Percentiles rank a stretch among this genome's conserved stretches.
phyloP scores from a whole-genome alignment of 768 basidiomycete genomes.

The Serendipita vermifera region DNA sequence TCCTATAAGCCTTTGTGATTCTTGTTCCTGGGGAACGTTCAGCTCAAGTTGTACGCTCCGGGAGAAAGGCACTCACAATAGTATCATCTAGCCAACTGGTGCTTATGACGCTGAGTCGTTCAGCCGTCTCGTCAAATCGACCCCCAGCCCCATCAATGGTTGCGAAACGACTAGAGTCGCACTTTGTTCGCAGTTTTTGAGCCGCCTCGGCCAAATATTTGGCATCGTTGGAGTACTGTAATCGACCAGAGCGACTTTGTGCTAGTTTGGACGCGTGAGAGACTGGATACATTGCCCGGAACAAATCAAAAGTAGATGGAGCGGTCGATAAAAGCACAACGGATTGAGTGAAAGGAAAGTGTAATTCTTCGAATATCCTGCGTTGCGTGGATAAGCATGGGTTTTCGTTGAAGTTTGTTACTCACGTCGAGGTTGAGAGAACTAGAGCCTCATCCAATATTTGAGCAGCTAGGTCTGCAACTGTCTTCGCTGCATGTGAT shows the following conservation, averaged over 20 bases:
- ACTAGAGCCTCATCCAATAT: conserved; percentile 55
- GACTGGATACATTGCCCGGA: conserved; percentile 65
- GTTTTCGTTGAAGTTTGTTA: conserved; percentile 1
- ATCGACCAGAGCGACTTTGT: conserved; percentile 38
- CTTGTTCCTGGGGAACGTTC: conserved; percentile 12
- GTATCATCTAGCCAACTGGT: conserved; percentile 60
- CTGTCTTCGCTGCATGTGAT: conserved; percentile 40
- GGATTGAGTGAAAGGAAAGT: conserved; percentile 21
- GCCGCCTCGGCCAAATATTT: conserved; percentile 35
- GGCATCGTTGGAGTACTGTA: conserved; percentile 78
- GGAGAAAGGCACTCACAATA: conserved; percentile 39
- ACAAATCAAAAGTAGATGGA: conserved; percentile 59
- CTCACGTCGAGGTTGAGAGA: conserved; percentile 39
- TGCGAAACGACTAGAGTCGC: no score
- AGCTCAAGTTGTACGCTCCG: not conserved
- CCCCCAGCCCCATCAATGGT: no score
- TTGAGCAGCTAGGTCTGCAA: conserved; percentile 46
- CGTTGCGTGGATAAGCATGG: conserved; percentile 4
- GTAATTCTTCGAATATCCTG: conserved; percentile 12
- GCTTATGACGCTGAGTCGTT: conserved; percentile 40
- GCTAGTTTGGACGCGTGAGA: conserved; percentile 36
- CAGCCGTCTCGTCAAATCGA: conserved; percentile 40
- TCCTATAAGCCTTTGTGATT: conserved; percentile 5
- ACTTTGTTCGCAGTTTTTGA: conserved; percentile 36
- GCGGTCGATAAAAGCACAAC: conserved; percentile 47